Conservation (phyloP, 805 yeast genomes). For the Kurtzmaniella fragi region DNA sequence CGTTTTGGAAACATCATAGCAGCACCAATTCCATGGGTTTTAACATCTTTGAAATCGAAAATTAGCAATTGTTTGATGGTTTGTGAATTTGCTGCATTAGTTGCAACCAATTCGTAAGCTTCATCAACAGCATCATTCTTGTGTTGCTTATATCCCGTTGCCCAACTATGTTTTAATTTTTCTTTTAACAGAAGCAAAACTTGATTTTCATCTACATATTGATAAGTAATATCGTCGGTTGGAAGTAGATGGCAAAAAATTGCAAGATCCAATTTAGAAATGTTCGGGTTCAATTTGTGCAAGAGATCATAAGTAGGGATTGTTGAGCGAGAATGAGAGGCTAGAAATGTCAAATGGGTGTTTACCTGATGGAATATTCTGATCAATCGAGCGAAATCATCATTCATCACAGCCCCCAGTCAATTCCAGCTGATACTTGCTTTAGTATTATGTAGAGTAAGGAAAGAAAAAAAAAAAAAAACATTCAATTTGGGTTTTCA, state of each 20-base stretch:
- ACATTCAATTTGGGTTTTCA: too few relatives aligned
- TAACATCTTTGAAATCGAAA: constrained; percentile 74
- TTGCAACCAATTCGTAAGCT: constrained; percentile 51
- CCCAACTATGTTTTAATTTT: constrained; percentile 33
- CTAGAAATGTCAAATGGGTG: constrained; percentile 36
- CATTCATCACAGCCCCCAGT: constrained; percentile 4
- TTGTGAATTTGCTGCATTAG: constrained; percentile 41
- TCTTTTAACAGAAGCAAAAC: constrained; percentile 40
- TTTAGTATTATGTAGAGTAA: too few relatives aligned
- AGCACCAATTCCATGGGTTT: constrained; percentile 44
- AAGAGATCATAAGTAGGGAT: constrained; percentile 27
- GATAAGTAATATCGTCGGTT: constrained; percentile 56
- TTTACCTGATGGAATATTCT: constrained; percentile 22
- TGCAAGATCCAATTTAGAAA: constrained; percentile 55
- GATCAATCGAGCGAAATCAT: constrained; percentile 1
- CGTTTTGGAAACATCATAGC: constrained; percentile 19
- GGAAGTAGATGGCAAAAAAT: constrained; percentile 60
- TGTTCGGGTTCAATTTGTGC: constrained; percentile 23
- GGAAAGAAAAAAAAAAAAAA: too few relatives aligned
- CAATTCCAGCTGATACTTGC: background rate
- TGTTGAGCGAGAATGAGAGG: constrained; percentile 30
- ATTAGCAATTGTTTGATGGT: constrained; percentile 52
- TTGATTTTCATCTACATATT: constrained; percentile 77
- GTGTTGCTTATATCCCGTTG: constrained; percentile 30
- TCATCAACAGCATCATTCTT: constrained; percentile 37